Base-by-base conservation (phyloP, 768 basidiomycete species). In the Leccinum longicurvipes region DNA sequence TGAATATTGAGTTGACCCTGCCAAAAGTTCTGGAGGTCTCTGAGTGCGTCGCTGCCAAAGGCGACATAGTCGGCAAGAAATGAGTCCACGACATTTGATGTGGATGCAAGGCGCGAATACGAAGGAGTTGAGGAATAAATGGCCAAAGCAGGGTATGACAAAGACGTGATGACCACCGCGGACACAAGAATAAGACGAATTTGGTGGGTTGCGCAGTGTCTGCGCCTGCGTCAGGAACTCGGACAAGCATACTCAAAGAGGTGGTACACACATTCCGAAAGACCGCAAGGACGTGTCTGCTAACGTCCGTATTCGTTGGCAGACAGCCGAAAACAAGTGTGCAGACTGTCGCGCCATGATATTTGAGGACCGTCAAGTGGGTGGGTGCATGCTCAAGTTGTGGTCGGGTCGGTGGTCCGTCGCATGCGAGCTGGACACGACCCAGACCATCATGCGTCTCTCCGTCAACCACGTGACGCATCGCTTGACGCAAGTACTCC, bases 171-270 rank as follows among this genome's bases (percentile, higher is more conserved):
- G 60, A 94, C 91, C 55, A 93, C 82, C 50, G 87, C 83, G 21
- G 89, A 93, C 58, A 93, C 85, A 61, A 95, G 81, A 68, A 95
- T 91, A 48, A 94, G 84, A 51, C 91, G 85, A 53, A 91, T 91
- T 72, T 93, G 93, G 71, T 93, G 91, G 2, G 87, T 91, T 59
- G 92, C 90, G 65, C 91, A 93, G 67, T 93, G 91, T 55, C 91
- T 93, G 63, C 46, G 32, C 54, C 56, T 58, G 56, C 48, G 55
- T 58, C 34, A 51, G 57, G 41, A 34, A 24, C 12, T 45, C 39
- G 19, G 11, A 46, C 45, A 48, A 23, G 44, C 55, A 42, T 32
- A 28, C 12, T 12, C 12, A 21, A 36, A 28, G 47, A 42, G 19
- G 47, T 50, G 21, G 28, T n/a, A 83, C 90, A 67, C 73, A 91